Percentiles rank a stretch among this genome's conserved stretches.
phyloP scores from a whole-genome alignment of 768 basidiomycete species.

The Lentinula raphanica region DNA sequence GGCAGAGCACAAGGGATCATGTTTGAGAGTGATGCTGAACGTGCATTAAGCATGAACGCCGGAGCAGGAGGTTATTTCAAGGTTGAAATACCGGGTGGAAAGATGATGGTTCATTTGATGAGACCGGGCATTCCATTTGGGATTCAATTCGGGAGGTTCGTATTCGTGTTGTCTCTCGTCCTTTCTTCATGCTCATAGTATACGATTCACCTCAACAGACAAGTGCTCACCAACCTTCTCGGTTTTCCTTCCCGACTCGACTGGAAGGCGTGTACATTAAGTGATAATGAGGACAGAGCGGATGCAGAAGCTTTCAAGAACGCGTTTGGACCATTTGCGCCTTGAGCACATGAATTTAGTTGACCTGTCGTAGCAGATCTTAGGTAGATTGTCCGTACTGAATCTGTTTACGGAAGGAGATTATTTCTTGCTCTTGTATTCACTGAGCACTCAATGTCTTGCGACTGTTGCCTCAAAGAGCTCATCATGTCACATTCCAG shows the following conservation, averaged over 20 bases:
- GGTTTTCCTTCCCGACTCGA: conserved; percentile 75
- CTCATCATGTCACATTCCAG: no score
- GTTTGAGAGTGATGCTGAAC: conserved; percentile 63
- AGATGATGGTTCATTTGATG: conserved; percentile 81
- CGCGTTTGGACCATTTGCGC: conserved; percentile 74
- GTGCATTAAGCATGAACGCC: conserved; percentile 48
- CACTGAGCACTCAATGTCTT: no score
- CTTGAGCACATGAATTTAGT: conserved; percentile 27
- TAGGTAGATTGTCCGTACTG: no score
- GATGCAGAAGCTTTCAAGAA: conserved; percentile 83
- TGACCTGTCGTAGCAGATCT: no score
- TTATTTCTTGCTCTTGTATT: no score
- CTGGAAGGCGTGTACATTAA: conserved; percentile 84
- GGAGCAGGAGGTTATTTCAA: conserved; percentile 77
- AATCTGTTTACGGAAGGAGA: no score
- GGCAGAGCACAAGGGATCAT: conserved; percentile 63
- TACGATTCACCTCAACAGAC: conserved; percentile 40
- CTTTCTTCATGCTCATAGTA: conserved; percentile 9
- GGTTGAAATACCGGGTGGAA: conserved; percentile 84
- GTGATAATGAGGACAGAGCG: conserved; percentile 79
- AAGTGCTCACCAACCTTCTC: conserved; percentile 75
- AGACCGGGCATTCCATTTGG: conserved; percentile 75
- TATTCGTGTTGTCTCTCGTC: conserved; percentile 3
- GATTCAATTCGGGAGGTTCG: conserved; percentile 91
- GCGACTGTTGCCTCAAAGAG: no score